Base-by-base conservation (phyloP, 2,329 filamentous ascomycete genomes). In the Colletotrichum sp. region DNA sequence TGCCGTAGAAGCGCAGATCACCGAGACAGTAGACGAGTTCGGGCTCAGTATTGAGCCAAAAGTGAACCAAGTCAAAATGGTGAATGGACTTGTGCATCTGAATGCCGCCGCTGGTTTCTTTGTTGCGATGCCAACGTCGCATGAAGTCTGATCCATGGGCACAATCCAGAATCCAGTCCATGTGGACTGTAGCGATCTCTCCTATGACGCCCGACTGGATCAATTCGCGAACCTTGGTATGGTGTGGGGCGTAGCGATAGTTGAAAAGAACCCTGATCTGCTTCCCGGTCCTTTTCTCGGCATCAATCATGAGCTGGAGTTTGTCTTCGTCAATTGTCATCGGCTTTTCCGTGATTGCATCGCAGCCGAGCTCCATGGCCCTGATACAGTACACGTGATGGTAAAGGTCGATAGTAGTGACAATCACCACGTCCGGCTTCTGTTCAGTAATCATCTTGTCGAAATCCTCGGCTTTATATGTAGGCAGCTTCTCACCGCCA, bases 241-340 rank as follows among this genome's bases (percentile, higher is more conserved):
- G 92, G 82, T 92, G 91, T n/a, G 91, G 91, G 52, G 91, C 91
- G 79, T 92, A 93, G 26, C 91, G 89, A 83, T 93, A 93, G 83
- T 93, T 93, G 86, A 93, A 93, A 0, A 89, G 90, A 1, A 93
- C 91, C 18, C 91, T 87, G 5, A 92, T 86, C 52, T 87, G 85
- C 15, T 83, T 82, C 4, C 85, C 85, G 0, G 89, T 90, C 21
- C 87, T 84, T 67, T 89, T 84, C 10, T 87, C 87, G 5, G 86
- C 85, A 76, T 86, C 83, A 64, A 89, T 83, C 67, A 89, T 89
- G 62, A 83, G 81, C 30, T 83, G 84, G 64, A 86, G 86, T n/a
- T 86, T 84, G 5, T 82, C 81, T 26, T 83, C 89, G 79, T 93
- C 90, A 78, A 92, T 90, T 1, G 91, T 93, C 91, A 93, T 92